Conservation (phyloP, 2,329 filamentous ascomycete genomes). For the Venturia aucupariae region DNA sequence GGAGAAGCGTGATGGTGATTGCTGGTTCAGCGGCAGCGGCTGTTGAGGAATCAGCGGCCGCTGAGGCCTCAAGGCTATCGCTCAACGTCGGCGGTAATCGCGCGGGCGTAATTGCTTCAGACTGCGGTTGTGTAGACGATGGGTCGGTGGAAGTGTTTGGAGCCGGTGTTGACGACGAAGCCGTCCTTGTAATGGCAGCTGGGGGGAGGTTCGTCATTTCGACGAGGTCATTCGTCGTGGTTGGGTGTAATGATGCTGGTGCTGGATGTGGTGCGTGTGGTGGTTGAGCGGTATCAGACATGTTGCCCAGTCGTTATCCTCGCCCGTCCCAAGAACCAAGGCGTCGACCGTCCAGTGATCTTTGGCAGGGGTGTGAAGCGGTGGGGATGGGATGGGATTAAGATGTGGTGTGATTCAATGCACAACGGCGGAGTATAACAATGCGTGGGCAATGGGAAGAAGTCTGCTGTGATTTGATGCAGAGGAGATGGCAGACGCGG, state of each 20-base stretch:
- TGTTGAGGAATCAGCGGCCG: not conserved
- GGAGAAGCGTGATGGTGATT: conserved; percentile 71
- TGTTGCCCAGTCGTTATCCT: not conserved
- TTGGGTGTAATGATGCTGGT: not conserved
- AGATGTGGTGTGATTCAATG: not conserved
- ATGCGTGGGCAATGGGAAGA: not conserved
- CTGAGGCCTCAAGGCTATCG: not conserved
- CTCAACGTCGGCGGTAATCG: conserved; percentile 4
- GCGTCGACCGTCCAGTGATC: not conserved
- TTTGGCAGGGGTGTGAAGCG: not conserved
- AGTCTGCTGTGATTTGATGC: not conserved
- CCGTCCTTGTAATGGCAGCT: not conserved
- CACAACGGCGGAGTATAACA: not conserved
- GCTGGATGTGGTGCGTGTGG: conserved; percentile 1
- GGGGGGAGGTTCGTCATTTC: not conserved
- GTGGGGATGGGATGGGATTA: not conserved
- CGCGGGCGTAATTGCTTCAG: not conserved
- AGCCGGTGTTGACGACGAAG: not conserved
- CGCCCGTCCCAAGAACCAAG: not conserved
- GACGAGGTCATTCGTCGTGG: not conserved
- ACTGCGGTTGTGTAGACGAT: not conserved
- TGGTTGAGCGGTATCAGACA: not conserved
- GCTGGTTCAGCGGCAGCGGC: conserved; percentile 27
- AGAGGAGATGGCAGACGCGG: not conserved
- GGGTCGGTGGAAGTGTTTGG: not conserved